Evolutionary conservation across 1,139 yeast genomes (phyloP).

Genomic region (Yamadazyma sp.): DNA sequence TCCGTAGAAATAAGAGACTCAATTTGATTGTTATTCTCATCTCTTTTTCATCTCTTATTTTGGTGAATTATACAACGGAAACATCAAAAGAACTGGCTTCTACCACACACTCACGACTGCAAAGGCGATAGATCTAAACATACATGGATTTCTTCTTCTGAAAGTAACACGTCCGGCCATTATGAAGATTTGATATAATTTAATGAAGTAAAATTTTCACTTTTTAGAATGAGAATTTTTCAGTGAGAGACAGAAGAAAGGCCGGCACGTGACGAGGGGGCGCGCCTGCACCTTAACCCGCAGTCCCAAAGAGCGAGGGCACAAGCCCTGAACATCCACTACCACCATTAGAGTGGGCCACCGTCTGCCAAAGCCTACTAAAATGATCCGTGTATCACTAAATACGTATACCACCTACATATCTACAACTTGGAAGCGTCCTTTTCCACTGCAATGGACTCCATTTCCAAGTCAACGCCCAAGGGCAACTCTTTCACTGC

Average conservation of each 20-base stretch:
- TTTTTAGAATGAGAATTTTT: conserved; percentile 16
- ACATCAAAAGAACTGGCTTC: not conserved
- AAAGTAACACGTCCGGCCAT: conserved; percentile 56
- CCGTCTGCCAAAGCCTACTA: no score
- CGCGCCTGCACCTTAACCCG: no score
- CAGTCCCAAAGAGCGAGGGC: conserved; percentile 2
- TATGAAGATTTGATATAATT: conserved; percentile 15
- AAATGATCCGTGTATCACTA: no score
- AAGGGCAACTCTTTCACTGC: conserved; percentile 88
- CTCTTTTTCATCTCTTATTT: no score
- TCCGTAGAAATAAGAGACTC: no score
- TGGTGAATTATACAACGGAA: no score
- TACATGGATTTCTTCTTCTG: conserved; percentile 56
- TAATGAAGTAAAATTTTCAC: conserved; percentile 16
- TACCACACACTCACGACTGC: not conserved
- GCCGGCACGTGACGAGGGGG: not conserved
- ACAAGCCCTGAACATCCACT: conserved; percentile 4
- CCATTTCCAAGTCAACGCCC: conserved; percentile 73
- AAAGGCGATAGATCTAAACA: conserved; percentile 18
- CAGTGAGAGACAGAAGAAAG: conserved; percentile 4
- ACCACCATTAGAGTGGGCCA: no score
- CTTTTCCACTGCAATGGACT: conserved; percentile 74
- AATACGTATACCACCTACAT: no score
- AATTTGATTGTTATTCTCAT: no score
- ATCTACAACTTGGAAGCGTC: conserved; percentile 39